Conservation (phyloP, 768 basidiomycete species). For the Naganishia onofrii region DNA sequence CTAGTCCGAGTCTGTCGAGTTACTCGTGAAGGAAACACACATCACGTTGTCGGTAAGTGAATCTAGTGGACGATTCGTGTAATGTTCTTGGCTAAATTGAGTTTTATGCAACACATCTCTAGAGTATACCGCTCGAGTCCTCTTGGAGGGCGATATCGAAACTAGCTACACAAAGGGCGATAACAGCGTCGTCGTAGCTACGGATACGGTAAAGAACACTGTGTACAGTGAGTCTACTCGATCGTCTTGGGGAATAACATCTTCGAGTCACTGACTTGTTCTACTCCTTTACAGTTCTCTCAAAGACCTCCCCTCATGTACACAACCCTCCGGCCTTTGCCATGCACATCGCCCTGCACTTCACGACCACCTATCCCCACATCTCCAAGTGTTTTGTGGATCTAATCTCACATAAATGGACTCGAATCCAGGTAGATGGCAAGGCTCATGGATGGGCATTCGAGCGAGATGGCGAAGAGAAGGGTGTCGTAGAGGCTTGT, state of each 20-base stretch:
- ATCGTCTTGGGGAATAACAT: not conserved
- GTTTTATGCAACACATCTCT: not conserved
- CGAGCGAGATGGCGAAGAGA: constrained; percentile 85
- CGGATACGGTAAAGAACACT: constrained; percentile 69
- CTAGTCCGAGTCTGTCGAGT: constrained; percentile 81
- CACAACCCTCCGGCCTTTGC: constrained; percentile 81
- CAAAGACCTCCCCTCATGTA: constrained; percentile 84
- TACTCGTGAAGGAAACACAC: constrained; percentile 60
- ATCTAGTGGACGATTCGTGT: too few species aligned
- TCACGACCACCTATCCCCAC: constrained; percentile 76
- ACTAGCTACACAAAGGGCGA: constrained; percentile 74
- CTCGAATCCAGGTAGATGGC: constrained; percentile 62
- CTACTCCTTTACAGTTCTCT: constrained; percentile 55
- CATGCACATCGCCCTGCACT: constrained; percentile 76
- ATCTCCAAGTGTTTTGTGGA: constrained; percentile 67
- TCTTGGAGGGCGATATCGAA: constrained; percentile 82
- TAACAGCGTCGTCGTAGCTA: constrained; percentile 76
- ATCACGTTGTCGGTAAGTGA: constrained; percentile 38
- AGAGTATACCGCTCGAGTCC: constrained; percentile 75
- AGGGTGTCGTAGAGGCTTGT: constrained; percentile 62
- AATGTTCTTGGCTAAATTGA: not conserved
- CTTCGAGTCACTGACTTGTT: constrained; percentile 27
- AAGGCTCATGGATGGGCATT: constrained; percentile 75
- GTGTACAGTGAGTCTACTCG: constrained; percentile 43
- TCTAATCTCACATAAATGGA: constrained; percentile 79